A percentile compares a stretch with the other conserved stretches of the same genome.
phyloP scores from a whole-genome alignment of 83 land plant genomes.

The Thuja plicata region DNA sequence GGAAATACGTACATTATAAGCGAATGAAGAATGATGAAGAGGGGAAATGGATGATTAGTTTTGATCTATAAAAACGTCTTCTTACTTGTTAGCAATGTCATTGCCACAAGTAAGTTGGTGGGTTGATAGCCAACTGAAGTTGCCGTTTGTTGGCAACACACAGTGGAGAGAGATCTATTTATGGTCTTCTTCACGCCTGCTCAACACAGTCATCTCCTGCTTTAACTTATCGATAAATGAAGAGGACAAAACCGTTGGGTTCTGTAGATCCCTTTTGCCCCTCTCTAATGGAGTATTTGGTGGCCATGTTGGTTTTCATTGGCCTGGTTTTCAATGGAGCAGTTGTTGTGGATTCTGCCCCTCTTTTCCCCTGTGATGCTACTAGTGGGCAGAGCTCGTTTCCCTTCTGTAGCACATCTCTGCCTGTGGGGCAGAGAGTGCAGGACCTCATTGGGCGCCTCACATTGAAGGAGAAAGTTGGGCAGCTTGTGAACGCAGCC shows the following conservation, averaged over 20 bases:
- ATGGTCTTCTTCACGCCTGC: background rate
- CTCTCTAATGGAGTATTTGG: background rate
- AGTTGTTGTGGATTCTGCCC: background rate
- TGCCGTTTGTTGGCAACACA: background rate
- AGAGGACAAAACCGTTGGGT: background rate
- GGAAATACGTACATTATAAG: background rate
- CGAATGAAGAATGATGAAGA: background rate
- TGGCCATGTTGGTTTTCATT: background rate
- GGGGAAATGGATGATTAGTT: background rate
- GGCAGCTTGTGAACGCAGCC: conserved; percentile 51
- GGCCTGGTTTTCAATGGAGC: background rate
- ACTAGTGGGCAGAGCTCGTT: background rate
- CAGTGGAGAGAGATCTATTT: background rate
- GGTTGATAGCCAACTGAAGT: background rate
- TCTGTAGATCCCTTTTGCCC: background rate
- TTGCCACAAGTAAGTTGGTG: background rate
- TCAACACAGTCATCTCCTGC: background rate
- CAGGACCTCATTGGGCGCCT: conserved; percentile 18
- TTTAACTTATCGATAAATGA: background rate
- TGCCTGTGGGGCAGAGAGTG: conserved; percentile 12
- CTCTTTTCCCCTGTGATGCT: conserved; percentile 4
- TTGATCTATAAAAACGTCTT: background rate
- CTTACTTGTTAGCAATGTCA: background rate
- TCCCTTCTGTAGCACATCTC: conserved; percentile 18
- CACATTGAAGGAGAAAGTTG: conserved; percentile 21